A percentile compares a stretch with the other conserved stretches of the same genome.
These are phyloP conservation scores for Rubia yunnanensis DNA, from an alignment of 257 asterid species.

Conservation along the genomic window DNA sequence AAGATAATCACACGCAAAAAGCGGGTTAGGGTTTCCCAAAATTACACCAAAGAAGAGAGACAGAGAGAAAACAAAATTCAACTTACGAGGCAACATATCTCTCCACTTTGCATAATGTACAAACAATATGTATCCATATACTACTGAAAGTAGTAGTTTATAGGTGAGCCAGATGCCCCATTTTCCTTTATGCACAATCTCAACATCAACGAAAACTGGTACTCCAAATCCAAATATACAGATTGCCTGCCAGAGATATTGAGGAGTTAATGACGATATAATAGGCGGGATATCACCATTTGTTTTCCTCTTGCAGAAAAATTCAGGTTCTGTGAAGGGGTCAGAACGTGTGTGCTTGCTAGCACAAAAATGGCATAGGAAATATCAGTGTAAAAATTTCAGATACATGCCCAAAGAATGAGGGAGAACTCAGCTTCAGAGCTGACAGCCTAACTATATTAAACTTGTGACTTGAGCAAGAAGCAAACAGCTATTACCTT, in stretches of 20 bases:
- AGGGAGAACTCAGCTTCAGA: background rate
- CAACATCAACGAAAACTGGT: slow-evolving; percentile 48
- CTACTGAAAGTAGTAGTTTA: slow-evolving; percentile 47
- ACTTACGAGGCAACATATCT: slow-evolving; percentile 88
- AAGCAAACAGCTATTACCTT: slow-evolving; percentile 46
- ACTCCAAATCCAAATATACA: slow-evolving; percentile 68
- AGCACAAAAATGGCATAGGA: background rate
- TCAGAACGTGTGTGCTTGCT: background rate
- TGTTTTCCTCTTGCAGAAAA: background rate
- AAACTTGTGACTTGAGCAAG: background rate
- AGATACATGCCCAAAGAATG: background rate
- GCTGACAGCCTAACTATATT: background rate
- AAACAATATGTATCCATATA: slow-evolving; percentile 69
- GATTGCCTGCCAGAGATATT: slow-evolving; percentile 41
- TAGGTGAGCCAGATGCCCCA: slow-evolving; percentile 57
- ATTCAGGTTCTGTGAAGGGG: background rate
- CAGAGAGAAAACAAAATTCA: background rate
- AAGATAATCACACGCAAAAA: background rate
- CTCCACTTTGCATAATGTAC: slow-evolving; percentile 95
- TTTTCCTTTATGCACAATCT: slow-evolving; percentile 52
- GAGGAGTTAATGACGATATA: background rate
- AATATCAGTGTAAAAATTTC: background rate
- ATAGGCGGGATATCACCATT: background rate
- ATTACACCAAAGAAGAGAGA: background rate
- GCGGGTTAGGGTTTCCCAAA: background rate